Evolutionary conservation across 768 basidiomycete genomes (phyloP).

Genomic region (Lentinus tigrinus): DNA sequence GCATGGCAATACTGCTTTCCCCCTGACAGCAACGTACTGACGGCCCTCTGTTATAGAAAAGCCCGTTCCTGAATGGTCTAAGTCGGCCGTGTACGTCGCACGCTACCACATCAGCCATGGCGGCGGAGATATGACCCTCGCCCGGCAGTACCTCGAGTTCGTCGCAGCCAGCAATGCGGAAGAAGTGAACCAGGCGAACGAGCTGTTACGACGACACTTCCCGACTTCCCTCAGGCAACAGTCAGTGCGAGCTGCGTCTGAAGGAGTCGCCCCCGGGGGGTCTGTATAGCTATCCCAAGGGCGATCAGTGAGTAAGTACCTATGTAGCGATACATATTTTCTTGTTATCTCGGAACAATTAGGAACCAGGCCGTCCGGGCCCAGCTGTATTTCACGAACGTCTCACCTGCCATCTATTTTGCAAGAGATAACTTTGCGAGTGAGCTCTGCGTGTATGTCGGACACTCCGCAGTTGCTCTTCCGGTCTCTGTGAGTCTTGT

Average conservation of each 20-base stretch:
- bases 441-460: too few species aligned
- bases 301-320: neutral
- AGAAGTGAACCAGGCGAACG: constrained; percentile 72
- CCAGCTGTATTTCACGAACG: too few species aligned
- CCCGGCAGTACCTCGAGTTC: constrained; percentile 68
- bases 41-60: constrained; percentile 42
- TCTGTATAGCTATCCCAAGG: neutral
- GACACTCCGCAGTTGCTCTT: too few species aligned
- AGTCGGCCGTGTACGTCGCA: constrained; percentile 83
- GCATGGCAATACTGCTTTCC: neutral
- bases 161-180: constrained; percentile 80
- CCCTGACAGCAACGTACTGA: neutral
- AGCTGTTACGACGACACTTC: constrained; percentile 54
- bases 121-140: constrained; percentile 66
- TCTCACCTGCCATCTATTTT: too few species aligned
- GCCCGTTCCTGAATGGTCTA: constrained; percentile 75
- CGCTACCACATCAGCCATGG: constrained; percentile 68
- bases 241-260: neutral
- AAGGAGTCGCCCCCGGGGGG: neutral
- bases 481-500: too few species aligned
- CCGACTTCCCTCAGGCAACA: constrained; percentile 34
- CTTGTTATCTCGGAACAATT: too few species aligned
- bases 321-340: neutral
- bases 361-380: too few species aligned
- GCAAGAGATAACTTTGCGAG: too few species aligned